Base-by-base conservation (phyloP, 1,139 yeast species). In the Candida gigantensis region DNA sequence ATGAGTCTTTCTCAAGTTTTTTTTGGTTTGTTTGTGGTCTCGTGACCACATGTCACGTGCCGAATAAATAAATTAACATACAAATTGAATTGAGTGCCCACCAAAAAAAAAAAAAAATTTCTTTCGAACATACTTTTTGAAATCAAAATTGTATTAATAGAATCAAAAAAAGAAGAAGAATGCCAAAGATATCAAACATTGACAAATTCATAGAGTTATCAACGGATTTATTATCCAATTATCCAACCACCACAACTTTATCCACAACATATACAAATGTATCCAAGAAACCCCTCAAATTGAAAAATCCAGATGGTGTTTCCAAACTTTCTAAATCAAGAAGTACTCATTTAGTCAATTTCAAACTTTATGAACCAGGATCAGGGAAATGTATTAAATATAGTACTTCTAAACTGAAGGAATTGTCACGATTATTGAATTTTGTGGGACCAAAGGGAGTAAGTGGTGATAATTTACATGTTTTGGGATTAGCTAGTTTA, bases 391-490 rank as follows among this genome's bases (percentile, higher is more conserved):
- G 85, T 40, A 75, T 84, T 57, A 74, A 74, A 46, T 77, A 73
- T 52, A 72, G 71, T 41, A 81, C 95, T 0, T 64, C 67, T 44
- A 83, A 83, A 50, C 62, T 74, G 32, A 89, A 89, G 58, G 96
- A 89, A 56, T 74, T 90, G 28, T 82, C 92, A 12, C 75, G 92
- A 50, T 58, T 90, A 21, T 64, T 88, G 56, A 79, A 87, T 26
- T 88, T 90, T n/a, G 56, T 89, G 35, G 97, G 97, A 0, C 96
- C 97, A 3, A 72, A 77, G 43, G 92, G 94, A 3, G 84, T 85
- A 11, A 72, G 62, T 44, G 52, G 67, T 25, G 33, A 38, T 11
- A 43, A 43, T 28, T 25, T 31, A 10, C 58, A 64, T 36, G 49
- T 53, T 20, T 50, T 59, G 7, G 77, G 76, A 1, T 57, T 67